Conservation (phyloP, 2,329 filamentous ascomycete species). For the Ceratocystis diversiconidia region DNA sequence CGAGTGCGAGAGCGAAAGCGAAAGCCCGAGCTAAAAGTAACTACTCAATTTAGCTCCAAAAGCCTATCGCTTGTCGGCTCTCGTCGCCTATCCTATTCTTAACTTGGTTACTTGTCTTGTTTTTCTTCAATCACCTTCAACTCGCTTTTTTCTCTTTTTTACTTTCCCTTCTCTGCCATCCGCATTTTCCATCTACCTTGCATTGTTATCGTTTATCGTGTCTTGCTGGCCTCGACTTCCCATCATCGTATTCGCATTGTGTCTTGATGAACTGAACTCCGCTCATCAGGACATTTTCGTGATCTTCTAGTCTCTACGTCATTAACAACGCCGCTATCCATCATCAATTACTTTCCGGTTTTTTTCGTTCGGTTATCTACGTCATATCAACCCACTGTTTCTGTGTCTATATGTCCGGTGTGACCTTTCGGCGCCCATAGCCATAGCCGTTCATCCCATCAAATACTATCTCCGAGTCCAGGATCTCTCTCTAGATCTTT, state of each 20-base stretch:
- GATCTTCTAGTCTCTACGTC: conserved; percentile 7
- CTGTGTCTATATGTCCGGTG: background rate
- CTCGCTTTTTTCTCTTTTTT: background rate
- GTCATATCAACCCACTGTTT: conserved; percentile 5
- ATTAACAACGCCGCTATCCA: background rate
- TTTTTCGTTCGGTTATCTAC: background rate
- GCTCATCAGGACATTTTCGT: background rate
- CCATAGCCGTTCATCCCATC: background rate
- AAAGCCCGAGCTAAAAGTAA: background rate
- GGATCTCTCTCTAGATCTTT: conserved; percentile 11
- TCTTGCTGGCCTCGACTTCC: background rate
- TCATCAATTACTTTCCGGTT: background rate
- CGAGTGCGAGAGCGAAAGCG: background rate
- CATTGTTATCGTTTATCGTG: conserved; percentile 16
- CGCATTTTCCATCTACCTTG: background rate
- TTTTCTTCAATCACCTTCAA: background rate
- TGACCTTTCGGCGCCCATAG: background rate
- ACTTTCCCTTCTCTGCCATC: background rate
- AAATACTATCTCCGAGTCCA: conserved; percentile 6
- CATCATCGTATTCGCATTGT: background rate
- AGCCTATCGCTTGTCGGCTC: background rate
- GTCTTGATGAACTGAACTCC: background rate
- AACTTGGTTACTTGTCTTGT: background rate
- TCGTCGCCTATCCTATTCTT: background rate
- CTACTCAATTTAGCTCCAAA: background rate